Evolutionary conservation across 2,329 filamentous ascomycete species (phyloP), one percentile per base, ranked within the genome.

Genomic region (Purpureocillium takamizusanense): DNA sequence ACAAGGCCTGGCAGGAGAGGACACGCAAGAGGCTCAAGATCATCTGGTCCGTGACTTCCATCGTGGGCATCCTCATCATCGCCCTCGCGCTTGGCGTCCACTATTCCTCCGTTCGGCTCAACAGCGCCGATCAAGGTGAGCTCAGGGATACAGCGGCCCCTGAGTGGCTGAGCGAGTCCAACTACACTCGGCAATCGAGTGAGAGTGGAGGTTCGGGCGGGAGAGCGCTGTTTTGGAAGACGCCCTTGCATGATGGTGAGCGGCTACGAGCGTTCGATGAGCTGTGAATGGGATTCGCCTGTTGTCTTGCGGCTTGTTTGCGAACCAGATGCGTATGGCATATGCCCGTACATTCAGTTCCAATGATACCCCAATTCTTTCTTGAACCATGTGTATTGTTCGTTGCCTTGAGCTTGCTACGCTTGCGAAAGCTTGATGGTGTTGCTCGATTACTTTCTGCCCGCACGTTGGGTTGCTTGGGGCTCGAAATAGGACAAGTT

Each of bases 1-100:
- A 88, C 57, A 67, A 65, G 35, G 75, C 78, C 50, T 82, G 80
- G 69, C 76, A 84, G 59, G 78, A 83, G 50, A 76, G 68, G 50
- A 83, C 78, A n/a, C 65, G 77, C 43, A 69, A 65, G 53, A 70
- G 79, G 36, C 62, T 86, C 44, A 76, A 73, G 46, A 67, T 74
- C 15, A 61, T 83, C 34, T 86, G 81, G 78, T 68, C 76, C 30
- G 66, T 78, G 44, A 72, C 72, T 42, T 72, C 63, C 16, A 54
- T 66, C 8, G 42, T 71, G 27, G 54, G 63, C 4, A 64, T 81
- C 28, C 47, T 74, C 3, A 42, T 76, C 14, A 43, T 72, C 3
- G 55, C 75, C 7, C 47, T 74, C 17, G 55, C 69, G 27, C 44
- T 61, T 25, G 50, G 52, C 13, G 51, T 56, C 36, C 49, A 52